A percentile compares a stretch with the other conserved stretches of the same genome.
phyloP scores from a whole-genome alignment of 176 grass and related monocot species.

The Musa itinerans region DNA sequence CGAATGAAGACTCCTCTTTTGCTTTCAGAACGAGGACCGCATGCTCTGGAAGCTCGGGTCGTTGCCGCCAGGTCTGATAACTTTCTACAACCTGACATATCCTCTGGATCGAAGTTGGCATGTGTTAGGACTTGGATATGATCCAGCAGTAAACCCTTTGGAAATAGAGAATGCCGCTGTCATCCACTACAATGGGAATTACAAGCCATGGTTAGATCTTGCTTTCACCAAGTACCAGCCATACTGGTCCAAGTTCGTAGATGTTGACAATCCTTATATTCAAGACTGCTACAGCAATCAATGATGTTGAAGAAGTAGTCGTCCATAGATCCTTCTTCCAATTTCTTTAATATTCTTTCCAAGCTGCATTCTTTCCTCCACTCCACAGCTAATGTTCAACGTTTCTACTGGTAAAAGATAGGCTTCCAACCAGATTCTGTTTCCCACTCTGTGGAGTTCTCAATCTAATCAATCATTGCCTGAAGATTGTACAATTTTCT shows the following conservation, averaged over 20 bases:
- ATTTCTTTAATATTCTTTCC: too few relatives aligned
- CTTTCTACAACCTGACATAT: constrained; percentile 96
- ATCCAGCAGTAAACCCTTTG: constrained; percentile 64
- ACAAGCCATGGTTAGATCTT: constrained; percentile 98
- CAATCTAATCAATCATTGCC: too few relatives aligned
- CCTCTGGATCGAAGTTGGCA: constrained; percentile 79
- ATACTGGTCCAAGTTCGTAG: constrained; percentile 89
- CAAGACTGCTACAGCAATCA: constrained; percentile 45
- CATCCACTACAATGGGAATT: constrained; percentile 94
- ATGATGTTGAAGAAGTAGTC: constrained; percentile 8
- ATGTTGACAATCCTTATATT: constrained; percentile 54
- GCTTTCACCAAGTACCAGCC: constrained; percentile 78
- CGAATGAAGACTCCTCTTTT: neutral
- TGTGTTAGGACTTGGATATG: constrained; percentile 90
- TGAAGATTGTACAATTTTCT: too few relatives aligned
- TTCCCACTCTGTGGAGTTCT: too few relatives aligned
- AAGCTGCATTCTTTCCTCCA: too few relatives aligned
- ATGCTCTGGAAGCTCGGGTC: constrained; percentile 93
- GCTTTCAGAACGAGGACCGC: constrained; percentile 64
- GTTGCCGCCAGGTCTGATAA: constrained; percentile 81
- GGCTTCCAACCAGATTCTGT: too few relatives aligned
- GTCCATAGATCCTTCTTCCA: too few relatives aligned
- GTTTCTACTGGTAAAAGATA: too few relatives aligned
- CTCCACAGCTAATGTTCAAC: too few relatives aligned
- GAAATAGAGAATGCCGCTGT: constrained; percentile 70